Evolutionary conservation across 768 basidiomycete species (phyloP), one percentile per base, ranked within the genome.

Genomic region (Coprinopsis marcescibilis): DNA sequence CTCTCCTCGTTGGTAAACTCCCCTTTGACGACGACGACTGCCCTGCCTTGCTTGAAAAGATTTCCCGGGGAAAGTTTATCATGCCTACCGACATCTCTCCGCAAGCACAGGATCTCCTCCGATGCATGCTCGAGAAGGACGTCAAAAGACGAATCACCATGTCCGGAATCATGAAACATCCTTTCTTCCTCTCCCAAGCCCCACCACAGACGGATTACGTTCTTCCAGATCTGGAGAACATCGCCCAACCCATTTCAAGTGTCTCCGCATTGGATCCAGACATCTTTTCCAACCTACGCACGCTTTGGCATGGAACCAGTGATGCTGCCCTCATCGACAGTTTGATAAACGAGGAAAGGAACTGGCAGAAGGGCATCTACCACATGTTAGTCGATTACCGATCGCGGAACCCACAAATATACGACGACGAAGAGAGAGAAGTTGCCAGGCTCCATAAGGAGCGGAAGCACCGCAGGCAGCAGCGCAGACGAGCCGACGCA

Each of bases 361-460:
- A 86, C 23, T 94, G 91, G 88, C 91, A 98, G 62, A 97, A 99
- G 66, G 90, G 89, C 0, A 88, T 98, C 39, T 99, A 99, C 64
- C 83, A 89, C 58, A 68, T 97, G 3, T 73, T 99, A n/a, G 72
- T 85, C 45, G 81, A 80, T 52, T 97, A 96, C 65, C 80, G 93
- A 46, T 61, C 89, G 34, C 84, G 88, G 57, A 76, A 82, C 52
- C 87, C 85, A 47, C 84, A 85, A 46, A 84, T 85, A 40, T 80
- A 86, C 48, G 74, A 79, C 27, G 60, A 65, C 55, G 60, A 52
- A 40, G 61, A 66, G 52, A 63, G 57, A 49, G 65, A 63, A 57
- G 67, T 62, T 33, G 70, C 63, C 41, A 66, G 60, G 53, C 57
- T 54, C 4, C 60, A 60, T 36, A 70, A 61, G 52, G 55, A 59